Evolutionary conservation across 805 yeast genomes (phyloP), one percentile per base, ranked within the genome.

Genomic region (Zygosaccharomyces rouxii): DNA sequence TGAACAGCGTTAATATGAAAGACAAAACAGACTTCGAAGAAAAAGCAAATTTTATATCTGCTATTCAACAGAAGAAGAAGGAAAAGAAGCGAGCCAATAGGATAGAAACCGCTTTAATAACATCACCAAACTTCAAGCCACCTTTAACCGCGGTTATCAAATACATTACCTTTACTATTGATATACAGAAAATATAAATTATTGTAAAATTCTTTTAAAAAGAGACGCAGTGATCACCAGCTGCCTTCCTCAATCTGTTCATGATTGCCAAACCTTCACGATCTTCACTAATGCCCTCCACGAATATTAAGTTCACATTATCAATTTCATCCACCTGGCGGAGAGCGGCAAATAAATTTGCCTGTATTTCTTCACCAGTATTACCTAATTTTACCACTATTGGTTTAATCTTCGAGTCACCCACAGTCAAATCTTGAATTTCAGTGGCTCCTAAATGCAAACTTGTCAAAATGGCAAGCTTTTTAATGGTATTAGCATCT

Each of bases 221-320:
- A 9, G 44, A 35, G 35, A 56, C 39, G 13, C 48, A 64, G 11
- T 71, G 71, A 44, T 74, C 77, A 5, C 78, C 68, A 0, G 97
- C 95, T 3, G 97, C 97, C 64, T 90, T 90, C 30, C 77, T 73
- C 28, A 92, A 71, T 57, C 99, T 71, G 64, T 94, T 94, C 97
- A 94, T 92, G 31, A 94, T 84, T 0, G 99, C 99, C 48, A 90
- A 72, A 0, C 99, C 99, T 61, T 89, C 94, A 46, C 84, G 76
- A 1, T 72, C 69, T 54, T 86, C 89, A 23, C 73, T 79, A 6
- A 89, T 79, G 0, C 95, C 95, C 64, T 90, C 97, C 0, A 90
- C 89, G 42, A 94, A 73, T 7, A 94, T 89, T 31, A 80, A 55
- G 51, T 85, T 89, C 2, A 81, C 89, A 2, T 61, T 59, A 1